Evolutionary conservation across 2,329 filamentous ascomycete species (phyloP), one percentile per base, ranked within the genome.

Genomic region (Trematosphaeria pertusa): DNA sequence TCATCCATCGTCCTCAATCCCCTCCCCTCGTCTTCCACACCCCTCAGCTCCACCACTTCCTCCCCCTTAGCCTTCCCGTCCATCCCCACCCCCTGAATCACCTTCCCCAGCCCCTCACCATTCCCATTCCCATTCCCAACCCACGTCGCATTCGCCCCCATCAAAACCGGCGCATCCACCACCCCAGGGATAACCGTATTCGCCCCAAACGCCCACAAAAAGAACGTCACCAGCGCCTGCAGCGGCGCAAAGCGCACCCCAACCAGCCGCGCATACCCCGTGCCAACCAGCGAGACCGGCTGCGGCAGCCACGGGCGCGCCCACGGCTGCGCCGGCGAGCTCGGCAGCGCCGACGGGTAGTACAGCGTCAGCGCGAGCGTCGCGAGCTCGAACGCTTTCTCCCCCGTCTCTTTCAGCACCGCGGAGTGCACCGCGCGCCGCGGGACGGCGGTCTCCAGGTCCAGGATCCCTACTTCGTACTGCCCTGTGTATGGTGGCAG

Each of bases 311-410:
- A 78, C 7, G 65, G 69, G 37, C 76, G 74, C 20, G 67, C 64
- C 58, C 59, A 61, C n/a, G 63, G 62, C 44, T 60, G 62, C 19
- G 65, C 54, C 33, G 63, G 36, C 1, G 47, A 46, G 5, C 45
- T 42, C 5, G 61, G 57, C 18, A 65, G 34, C 5, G 62, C 65
- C 1, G 75, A 68, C 1, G 75, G 75, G 42, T 78, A 78, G 63
- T 75, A 78, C 2, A 78, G 53, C 1, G 75, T 75, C 51, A 77
- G 70, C 3, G 77, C 67, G 4, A 78, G 69, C 7, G 75, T 77
- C 21, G 72, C 56, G n/a, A 78, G 59, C 54, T 76, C 67, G 37
- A 78, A 77, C 5, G 73, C 72, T 15, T 70, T 70, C 26, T 70
- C 58, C 21, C 72, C 68, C 6, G 63, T 73, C 36, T 65, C 62